Evolutionary conservation across 1,139 yeast genomes (phyloP).

Genomic region (Maudiozyma humilis): DNA sequence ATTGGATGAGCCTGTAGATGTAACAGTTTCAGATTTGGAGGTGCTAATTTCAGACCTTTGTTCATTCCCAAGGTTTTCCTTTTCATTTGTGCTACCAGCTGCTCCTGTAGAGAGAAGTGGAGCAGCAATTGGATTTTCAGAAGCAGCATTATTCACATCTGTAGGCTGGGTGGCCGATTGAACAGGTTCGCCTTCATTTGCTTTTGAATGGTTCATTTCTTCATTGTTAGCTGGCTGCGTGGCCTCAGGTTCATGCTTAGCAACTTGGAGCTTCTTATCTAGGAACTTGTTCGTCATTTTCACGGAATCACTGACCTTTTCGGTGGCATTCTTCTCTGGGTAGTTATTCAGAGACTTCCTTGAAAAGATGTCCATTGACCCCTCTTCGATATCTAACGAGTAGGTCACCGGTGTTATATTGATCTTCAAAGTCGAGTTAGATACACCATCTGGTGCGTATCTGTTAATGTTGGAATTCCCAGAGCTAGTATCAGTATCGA

Average conservation of each 20-base stretch:
- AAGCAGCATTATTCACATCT: too few relatives aligned
- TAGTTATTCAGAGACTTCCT: constrained; percentile 37
- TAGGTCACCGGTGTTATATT: constrained; percentile 75
- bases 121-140: too few relatives aligned
- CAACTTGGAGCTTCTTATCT: constrained; percentile 22
- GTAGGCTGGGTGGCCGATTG: too few relatives aligned
- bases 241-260: constrained; percentile 1
- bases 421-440: constrained; percentile 68
- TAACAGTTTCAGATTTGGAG: neutral
- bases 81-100: too few relatives aligned
- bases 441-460: constrained; percentile 50
- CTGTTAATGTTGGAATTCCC: constrained; percentile 7
- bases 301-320: constrained; percentile 24
- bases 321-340: constrained; percentile 26
- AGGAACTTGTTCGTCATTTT: constrained; percentile 15
- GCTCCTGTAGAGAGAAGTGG: too few relatives aligned
- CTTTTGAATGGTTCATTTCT: neutral
- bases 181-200: too few relatives aligned
- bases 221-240: neutral
- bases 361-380: constrained; percentile 75
- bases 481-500: constrained; percentile 10
- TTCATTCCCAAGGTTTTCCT: neutral
- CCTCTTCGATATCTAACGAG: constrained; percentile 70
- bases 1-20: neutral
- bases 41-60: neutral